These are phyloP conservation scores for Ophiosphaerella korrae DNA, from an alignment of 2,329 filamentous ascomycete genomes.

Conservation along the genomic window DNA sequence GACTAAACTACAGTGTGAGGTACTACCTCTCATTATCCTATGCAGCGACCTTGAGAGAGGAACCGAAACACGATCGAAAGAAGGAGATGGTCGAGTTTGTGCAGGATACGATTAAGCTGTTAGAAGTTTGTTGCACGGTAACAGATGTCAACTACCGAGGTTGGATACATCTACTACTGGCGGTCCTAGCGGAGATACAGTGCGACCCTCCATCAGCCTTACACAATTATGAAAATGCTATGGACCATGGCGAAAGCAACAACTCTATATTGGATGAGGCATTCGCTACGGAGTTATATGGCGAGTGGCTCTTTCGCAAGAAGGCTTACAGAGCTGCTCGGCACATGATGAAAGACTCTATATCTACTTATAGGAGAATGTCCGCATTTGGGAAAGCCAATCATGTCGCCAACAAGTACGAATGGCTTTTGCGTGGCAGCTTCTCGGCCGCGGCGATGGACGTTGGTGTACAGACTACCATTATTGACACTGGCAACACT, in stretches of 20 bases:
- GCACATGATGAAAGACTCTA: slow-evolving; percentile 69
- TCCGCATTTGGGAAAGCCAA: slow-evolving; percentile 72
- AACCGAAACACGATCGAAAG: slow-evolving; percentile 46
- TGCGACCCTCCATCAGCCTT: slow-evolving; percentile 61
- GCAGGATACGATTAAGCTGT: slow-evolving; percentile 61
- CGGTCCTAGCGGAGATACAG: slow-evolving; percentile 69
- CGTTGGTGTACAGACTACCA: slow-evolving; percentile 70
- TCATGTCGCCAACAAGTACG: slow-evolving; percentile 70
- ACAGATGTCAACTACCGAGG: slow-evolving; percentile 73
- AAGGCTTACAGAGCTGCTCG: slow-evolving; percentile 71
- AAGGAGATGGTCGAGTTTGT: slow-evolving; percentile 60
- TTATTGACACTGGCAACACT: slow-evolving; percentile 56
- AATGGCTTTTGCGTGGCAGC: slow-evolving; percentile 68
- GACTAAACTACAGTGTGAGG: slow-evolving; percentile 49
- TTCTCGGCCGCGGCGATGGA: slow-evolving; percentile 66
- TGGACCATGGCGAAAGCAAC: slow-evolving; percentile 74
- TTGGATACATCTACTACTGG: slow-evolving; percentile 71
- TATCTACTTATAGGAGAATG: slow-evolving; percentile 70
- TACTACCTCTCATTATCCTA: slow-evolving; percentile 53
- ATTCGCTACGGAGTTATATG: slow-evolving; percentile 74
- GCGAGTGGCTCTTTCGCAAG: slow-evolving; percentile 69
- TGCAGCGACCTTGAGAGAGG: slow-evolving; percentile 46
- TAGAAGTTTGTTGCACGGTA: slow-evolving; percentile 67
- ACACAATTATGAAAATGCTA: slow-evolving; percentile 68
- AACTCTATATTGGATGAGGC: slow-evolving; percentile 73